Evolutionary conservation across 208 protist species (phyloP).

Genomic region (Acanthamoeba healyi): DNA sequence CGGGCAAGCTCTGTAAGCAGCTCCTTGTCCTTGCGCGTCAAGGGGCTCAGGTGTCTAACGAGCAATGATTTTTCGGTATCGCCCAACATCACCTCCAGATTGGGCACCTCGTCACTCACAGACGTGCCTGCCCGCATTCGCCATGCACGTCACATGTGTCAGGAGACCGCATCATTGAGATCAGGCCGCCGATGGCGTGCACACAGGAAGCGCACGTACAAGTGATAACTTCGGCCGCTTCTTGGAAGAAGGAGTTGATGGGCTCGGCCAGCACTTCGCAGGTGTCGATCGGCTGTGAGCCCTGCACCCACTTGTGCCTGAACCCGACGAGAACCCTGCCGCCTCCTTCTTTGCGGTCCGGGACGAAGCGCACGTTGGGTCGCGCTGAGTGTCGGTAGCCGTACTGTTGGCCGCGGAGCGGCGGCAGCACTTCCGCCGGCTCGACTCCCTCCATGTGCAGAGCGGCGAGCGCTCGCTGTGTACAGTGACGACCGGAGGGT

Average conservation of each 20-base stretch:
- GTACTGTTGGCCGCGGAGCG: neutral
- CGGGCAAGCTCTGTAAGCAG: constrained; percentile 15
- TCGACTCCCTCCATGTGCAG: neutral
- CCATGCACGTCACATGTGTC: no score
- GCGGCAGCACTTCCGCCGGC: constrained; percentile 13
- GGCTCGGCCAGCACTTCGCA: constrained; percentile 7
- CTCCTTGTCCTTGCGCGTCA: neutral
- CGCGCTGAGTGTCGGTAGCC: neutral
- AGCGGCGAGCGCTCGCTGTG: neutral
- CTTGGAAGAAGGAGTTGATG: neutral
- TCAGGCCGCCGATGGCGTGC: no score
- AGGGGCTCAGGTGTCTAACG: neutral
- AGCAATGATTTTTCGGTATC: neutral
- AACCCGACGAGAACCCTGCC: constrained; percentile 31
- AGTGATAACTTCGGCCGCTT: neutral
- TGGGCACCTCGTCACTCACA: constrained; percentile 19
- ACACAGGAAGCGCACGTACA: neutral
- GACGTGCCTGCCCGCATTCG: neutral
- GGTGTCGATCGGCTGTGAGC: neutral
- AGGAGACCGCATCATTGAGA: no score
- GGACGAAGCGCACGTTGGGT: neutral
- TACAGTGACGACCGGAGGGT: no score
- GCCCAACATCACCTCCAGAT: constrained; percentile 43
- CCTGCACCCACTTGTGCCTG: neutral
- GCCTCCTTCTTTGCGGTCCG: neutral